Percentiles rank a stretch among this genome's conserved stretches.
Conservation (phyloP, 2,329 filamentous ascomycete genomes). For the Didymella arachidicola region DNA sequence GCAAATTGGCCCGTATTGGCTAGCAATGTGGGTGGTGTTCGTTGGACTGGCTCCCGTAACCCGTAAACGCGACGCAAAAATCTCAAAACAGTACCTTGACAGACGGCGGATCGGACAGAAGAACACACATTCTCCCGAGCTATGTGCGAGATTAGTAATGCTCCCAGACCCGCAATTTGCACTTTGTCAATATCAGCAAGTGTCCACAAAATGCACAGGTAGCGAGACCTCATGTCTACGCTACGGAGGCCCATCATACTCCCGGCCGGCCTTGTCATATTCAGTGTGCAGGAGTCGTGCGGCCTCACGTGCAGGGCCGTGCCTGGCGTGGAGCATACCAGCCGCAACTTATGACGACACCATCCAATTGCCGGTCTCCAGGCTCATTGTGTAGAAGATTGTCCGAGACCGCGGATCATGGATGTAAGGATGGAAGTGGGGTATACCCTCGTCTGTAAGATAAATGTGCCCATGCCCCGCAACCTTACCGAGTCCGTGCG, state of each 20-base stretch:
- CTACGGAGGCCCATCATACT: background rate
- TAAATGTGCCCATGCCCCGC: constrained; percentile 18
- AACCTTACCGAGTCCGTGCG: too few relatives aligned
- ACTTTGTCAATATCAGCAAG: constrained; percentile 2
- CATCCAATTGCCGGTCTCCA: background rate
- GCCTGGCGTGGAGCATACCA: background rate
- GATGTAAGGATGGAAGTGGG: constrained; percentile 28
- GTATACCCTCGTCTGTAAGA: constrained; percentile 17
- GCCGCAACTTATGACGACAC: background rate
- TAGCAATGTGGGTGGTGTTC: too few relatives aligned
- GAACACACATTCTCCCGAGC: background rate
- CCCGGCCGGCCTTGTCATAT: background rate
- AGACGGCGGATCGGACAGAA: too few relatives aligned
- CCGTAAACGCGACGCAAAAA: too few relatives aligned
- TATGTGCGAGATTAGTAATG: background rate
- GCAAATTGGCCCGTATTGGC: too few relatives aligned
- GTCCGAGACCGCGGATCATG: constrained; percentile 8
- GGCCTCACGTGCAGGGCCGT: background rate
- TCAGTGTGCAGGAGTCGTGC: background rate
- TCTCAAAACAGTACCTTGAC: too few relatives aligned
- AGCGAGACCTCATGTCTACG: background rate
- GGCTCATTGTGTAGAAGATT: background rate
- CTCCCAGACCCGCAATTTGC: background rate
- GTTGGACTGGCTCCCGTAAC: too few relatives aligned
- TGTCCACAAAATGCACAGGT: background rate